Conservation (phyloP, 345 rosid genomes). For the Euphorbia pulcherrima region DNA sequence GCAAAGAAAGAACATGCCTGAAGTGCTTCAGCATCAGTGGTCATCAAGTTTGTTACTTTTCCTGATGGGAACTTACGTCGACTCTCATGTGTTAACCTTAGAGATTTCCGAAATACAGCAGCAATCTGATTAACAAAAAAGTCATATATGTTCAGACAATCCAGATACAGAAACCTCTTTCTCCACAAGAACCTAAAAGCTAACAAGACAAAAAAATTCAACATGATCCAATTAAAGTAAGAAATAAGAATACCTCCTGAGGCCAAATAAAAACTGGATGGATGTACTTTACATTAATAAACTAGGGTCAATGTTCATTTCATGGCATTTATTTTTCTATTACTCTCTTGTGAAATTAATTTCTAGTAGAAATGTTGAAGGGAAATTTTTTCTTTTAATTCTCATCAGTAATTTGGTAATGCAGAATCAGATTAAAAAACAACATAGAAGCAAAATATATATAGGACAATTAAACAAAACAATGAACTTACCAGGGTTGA, state of each 20-base stretch:
- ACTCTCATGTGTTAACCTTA: slow-evolving; percentile 86
- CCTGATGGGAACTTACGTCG: slow-evolving; percentile 83
- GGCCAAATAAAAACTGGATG: neutral
- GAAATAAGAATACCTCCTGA: neutral
- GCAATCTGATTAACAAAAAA: slow-evolving; percentile 63
- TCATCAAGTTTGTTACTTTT: slow-evolving; percentile 97
- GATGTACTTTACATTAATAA: neutral
- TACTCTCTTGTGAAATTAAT: neutral
- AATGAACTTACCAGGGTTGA: slow-evolving; percentile 70
- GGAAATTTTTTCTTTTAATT: neutral
- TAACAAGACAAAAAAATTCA: neutral
- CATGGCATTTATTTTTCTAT: neutral
- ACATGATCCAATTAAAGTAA: neutral
- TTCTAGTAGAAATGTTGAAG: neutral
- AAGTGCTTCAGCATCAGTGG: slow-evolving; percentile 92
- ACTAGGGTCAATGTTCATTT: no score
- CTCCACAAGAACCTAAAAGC: neutral
- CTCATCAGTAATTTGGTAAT: neutral
- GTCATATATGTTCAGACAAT: slow-evolving; percentile 14
- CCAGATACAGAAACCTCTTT: slow-evolving; percentile 2
- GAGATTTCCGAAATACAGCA: slow-evolving; percentile 89
- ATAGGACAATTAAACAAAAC: slow-evolving; percentile 9
- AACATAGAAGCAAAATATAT: neutral
- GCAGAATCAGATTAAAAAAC: neutral
- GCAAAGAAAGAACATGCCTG: slow-evolving; percentile 49